Evolutionary conservation across 306 rosid species (phyloP).

Genomic region (Quercus suber): DNA sequence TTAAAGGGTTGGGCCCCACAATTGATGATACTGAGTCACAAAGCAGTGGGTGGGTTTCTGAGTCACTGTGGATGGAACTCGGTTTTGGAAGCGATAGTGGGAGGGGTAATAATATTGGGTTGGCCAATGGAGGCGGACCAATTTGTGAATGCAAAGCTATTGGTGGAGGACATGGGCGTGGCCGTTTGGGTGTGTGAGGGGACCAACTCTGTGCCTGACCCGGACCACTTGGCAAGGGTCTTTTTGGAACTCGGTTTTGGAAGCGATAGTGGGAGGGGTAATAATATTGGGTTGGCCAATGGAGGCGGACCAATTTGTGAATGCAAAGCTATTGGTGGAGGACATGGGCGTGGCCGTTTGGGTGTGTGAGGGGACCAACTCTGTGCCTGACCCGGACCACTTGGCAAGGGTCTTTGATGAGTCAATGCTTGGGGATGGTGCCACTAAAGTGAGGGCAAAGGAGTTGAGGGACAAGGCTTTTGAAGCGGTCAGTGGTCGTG

Average conservation of each 20-base stretch:
- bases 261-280: conserved; percentile 44
- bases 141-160: conserved; percentile 43
- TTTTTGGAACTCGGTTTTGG: conserved; percentile 66
- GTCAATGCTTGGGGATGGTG: conserved; percentile 25
- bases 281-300: conserved; percentile 71
- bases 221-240: conserved; percentile 33
- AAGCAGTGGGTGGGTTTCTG: conserved; percentile 51
- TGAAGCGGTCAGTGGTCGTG: conserved; percentile 29
- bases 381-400: conserved; percentile 47
- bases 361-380: conserved; percentile 45
- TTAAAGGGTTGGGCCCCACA: conserved; percentile 57
- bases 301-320: conserved; percentile 75
- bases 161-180: conserved; percentile 53
- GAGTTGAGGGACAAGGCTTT: conserved; percentile 33
- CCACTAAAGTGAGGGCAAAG: conserved; percentile 22
- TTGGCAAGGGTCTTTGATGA: conserved; percentile 26
- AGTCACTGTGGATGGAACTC: conserved; percentile 81
- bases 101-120: conserved; percentile 48
- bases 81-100: conserved; percentile 42
- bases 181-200: conserved; percentile 53
- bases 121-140: conserved; percentile 96
- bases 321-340: conserved; percentile 55
- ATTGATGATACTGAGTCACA: conserved; percentile 36
- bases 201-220: conserved; percentile 42
- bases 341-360: conserved; percentile 39